Base-by-base conservation (phyloP, 225 moss, liverwort and hornwort genomes). In the Polytrichum commune region DNA sequence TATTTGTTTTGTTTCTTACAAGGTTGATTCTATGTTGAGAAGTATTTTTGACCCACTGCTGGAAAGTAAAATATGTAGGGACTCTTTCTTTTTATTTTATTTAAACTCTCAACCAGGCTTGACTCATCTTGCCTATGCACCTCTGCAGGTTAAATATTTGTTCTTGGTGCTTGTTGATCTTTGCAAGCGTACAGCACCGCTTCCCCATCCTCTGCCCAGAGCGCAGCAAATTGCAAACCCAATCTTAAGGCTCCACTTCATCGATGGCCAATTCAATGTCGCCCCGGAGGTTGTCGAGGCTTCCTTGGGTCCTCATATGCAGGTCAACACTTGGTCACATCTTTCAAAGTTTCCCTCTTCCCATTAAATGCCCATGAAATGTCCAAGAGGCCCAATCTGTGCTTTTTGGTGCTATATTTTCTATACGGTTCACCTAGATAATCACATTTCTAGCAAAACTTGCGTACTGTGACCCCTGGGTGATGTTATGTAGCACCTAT, bases 251-350 rank as follows among this genome's bases (percentile, higher is more conserved):
- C 86, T 95, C 66, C 98, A 98, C 68, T 91, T 86, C 74, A 86
- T 91, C 27, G 98, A 98, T 76, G 98, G 98, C n/a, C 95, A 93
- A 30, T 95, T 84, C 63, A 90, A 69, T 72, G 93, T 98, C 66
- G 81, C 89, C 23, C 95, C 98, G 18, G 98, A 98, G 73, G 82
- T 95, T 71, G 95, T 98, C 19, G 98, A 98, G 77, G 75, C 87
- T 60, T 95, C 95, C 56, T 95, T 98, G 20, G 90, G 84, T 76
- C 95, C 88, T 58, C 90, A 98, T 20, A 84, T 93, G 90, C 97
- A 92, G 94, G 97, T 97, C 58, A n/a, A 65, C 73, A 67, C n/a
- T 66, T 26, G 32, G 60, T 18, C 55, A 28, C 33, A 9, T 19
- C 26, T 67, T 67, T 26, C 54, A 19, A 26, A 29, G 27, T 55